These are phyloP conservation scores for Fonsecaea nubica DNA, from an alignment of 2,329 filamentous ascomycete species.

Conservation along the genomic window DNA sequence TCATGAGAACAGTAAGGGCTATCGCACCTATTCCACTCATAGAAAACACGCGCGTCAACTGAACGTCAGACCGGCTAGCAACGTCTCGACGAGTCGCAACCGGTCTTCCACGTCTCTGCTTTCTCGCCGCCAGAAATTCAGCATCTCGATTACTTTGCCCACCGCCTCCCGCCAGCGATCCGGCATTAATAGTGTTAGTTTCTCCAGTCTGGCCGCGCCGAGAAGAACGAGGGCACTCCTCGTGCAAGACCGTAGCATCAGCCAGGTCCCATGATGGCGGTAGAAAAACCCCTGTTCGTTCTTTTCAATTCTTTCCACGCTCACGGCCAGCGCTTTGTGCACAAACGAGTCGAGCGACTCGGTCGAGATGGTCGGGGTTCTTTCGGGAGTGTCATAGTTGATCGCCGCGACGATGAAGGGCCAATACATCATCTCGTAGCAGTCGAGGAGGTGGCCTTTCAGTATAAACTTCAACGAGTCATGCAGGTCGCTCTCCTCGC, in stretches of 20 bases:
- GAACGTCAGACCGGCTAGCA: conserved; percentile 29
- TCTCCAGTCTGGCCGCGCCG: conserved; percentile 43
- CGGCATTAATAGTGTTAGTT: conserved; percentile 47
- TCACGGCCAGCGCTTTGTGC: conserved; percentile 44
- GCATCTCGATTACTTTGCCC: conserved; percentile 41
- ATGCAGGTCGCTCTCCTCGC: conserved; percentile 40
- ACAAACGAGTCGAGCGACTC: conserved; percentile 39
- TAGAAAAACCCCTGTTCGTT: conserved; percentile 45
- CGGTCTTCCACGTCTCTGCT: conserved; percentile 41
- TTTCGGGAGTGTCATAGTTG: conserved; percentile 43
- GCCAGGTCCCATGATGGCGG: conserved; percentile 47
- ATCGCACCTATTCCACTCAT: not conserved
- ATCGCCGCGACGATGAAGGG: conserved; percentile 46
- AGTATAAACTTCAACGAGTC: conserved; percentile 47
- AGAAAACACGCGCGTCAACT: not conserved
- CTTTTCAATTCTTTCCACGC: conserved; percentile 46
- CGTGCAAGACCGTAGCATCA: conserved; percentile 46
- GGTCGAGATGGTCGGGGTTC: conserved; percentile 36
- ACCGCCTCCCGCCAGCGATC: conserved; percentile 41
- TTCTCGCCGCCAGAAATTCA: conserved; percentile 42
- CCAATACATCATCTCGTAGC: conserved; percentile 50
- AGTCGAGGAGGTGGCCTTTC: conserved; percentile 46
- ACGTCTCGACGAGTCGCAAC: conserved; percentile 37
- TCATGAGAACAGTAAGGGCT: not conserved
- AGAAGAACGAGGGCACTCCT: conserved; percentile 44